Evolutionary conservation across 441 rosid genomes (phyloP).

Genomic region (Manihot esculenta): DNA sequence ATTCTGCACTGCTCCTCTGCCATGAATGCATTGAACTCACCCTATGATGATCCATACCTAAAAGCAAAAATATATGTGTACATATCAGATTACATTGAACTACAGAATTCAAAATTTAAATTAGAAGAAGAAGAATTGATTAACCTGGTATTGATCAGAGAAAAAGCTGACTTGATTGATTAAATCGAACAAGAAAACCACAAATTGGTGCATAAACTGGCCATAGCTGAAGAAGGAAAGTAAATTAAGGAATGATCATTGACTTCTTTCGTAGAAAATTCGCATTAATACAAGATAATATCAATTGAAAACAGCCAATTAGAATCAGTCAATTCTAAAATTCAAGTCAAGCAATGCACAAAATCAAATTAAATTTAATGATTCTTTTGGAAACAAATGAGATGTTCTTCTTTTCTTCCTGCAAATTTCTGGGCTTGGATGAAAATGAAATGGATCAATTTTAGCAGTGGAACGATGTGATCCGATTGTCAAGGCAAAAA

Average conservation of each 20-base stretch:
- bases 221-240: background rate
- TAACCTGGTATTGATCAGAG: constrained; percentile 10
- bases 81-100: background rate
- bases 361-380: background rate
- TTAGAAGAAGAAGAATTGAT: background rate
- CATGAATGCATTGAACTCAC: constrained; percentile 38
- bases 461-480: constrained; percentile 17
- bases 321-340: background rate
- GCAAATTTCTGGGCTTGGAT: background rate
- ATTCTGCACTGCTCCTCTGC: constrained; percentile 42
- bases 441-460: constrained; percentile 8
- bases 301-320: background rate
- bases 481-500: constrained; percentile 50
- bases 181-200: background rate
- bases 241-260: background rate
- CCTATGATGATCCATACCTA: constrained; percentile 52
- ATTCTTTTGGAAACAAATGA: background rate
- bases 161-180: background rate
- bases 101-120: background rate
- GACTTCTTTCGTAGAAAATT: background rate
- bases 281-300: background rate
- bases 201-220: background rate
- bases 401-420: background rate
- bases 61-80: too few relatives aligned
- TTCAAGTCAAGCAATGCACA: background rate